These are phyloP conservation scores for Endogone sp. DNA, from an alignment of 192 early-diverging fungal species.

Conservation along the genomic window DNA sequence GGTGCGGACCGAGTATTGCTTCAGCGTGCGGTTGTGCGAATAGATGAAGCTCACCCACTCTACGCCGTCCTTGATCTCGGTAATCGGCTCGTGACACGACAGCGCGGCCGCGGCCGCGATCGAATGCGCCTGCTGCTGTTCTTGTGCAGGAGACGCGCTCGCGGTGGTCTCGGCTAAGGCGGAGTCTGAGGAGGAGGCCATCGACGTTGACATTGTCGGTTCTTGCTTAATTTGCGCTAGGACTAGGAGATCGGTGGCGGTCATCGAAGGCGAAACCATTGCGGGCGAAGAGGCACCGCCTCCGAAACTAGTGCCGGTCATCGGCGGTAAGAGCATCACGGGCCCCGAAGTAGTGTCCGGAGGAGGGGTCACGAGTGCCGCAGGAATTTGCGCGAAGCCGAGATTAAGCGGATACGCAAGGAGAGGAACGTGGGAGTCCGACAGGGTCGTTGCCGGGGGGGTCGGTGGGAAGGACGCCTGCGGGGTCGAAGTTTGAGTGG, in stretches of 20 bases:
- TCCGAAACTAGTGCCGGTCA: background rate
- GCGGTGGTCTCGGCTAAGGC: background rate
- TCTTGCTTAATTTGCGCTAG: background rate
- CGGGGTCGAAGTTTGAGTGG: background rate
- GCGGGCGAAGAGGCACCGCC: too few species aligned
- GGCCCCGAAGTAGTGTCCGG: background rate
- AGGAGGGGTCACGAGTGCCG: background rate
- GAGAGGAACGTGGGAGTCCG: background rate
- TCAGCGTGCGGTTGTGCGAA: slow-evolving; percentile 59
- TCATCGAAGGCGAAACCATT: background rate
- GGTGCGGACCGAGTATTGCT: slow-evolving; percentile 62
- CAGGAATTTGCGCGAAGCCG: background rate
- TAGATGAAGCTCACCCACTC: slow-evolving; percentile 71
- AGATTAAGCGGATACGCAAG: background rate
- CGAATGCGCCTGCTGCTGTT: background rate
- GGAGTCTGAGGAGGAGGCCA: background rate
- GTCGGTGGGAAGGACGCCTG: background rate
- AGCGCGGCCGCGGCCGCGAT: slow-evolving; percentile 7
- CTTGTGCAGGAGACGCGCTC: background rate
- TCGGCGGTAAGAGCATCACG: background rate
- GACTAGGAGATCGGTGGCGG: background rate
- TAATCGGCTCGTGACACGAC: slow-evolving; percentile 25
- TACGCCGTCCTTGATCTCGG: slow-evolving; percentile 42
- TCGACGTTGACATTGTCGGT: background rate
- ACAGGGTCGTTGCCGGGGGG: background rate